Evolutionary conservation across 2,329 filamentous ascomycete species (phyloP).

Genomic region (Eutypella sp.): DNA sequence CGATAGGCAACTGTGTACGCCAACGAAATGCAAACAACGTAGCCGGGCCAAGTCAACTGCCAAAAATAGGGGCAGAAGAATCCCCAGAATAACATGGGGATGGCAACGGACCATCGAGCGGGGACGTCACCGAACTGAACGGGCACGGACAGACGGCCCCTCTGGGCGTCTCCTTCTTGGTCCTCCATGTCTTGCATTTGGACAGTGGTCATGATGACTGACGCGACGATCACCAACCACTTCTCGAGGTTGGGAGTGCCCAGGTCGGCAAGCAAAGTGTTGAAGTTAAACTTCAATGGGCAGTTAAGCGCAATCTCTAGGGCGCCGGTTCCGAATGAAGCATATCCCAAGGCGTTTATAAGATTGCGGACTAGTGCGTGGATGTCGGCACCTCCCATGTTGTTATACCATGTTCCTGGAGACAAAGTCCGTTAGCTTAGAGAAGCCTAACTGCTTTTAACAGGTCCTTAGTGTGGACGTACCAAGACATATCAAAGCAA

Average conservation of each 20-base stretch:
- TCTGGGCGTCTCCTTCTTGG: constrained; percentile 2
- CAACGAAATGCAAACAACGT: not conserved
- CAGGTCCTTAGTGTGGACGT: too few species aligned
- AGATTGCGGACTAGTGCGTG: constrained; percentile 3
- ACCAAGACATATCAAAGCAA: constrained; percentile 1
- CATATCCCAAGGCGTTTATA: constrained; percentile 6
- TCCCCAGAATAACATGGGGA: not conserved
- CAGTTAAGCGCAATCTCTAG: constrained; percentile 2
- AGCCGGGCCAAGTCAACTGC: not conserved
- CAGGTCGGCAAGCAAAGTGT: not conserved
- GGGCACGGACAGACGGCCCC: constrained; percentile 1
- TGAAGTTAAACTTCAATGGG: not conserved
- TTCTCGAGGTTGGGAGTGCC: not conserved
- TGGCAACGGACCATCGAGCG: constrained; percentile 1
- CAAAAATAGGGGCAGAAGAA: constrained; percentile 4
- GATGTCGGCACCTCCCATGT: constrained; percentile 21
- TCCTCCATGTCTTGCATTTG: constrained; percentile 5
- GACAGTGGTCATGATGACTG: constrained; percentile 3
- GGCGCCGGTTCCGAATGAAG: constrained; percentile 4
- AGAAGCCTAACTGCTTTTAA: not conserved
- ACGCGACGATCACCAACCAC: constrained; percentile 3
- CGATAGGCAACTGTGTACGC: not conserved
- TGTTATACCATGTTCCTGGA: constrained; percentile 27
- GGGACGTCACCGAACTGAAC: constrained; percentile 1
- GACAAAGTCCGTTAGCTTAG: not conserved